These are phyloP conservation scores for Tillandsia leiboldiana DNA, from an alignment of 176 grass and related monocot genomes.

Conservation along the genomic window DNA sequence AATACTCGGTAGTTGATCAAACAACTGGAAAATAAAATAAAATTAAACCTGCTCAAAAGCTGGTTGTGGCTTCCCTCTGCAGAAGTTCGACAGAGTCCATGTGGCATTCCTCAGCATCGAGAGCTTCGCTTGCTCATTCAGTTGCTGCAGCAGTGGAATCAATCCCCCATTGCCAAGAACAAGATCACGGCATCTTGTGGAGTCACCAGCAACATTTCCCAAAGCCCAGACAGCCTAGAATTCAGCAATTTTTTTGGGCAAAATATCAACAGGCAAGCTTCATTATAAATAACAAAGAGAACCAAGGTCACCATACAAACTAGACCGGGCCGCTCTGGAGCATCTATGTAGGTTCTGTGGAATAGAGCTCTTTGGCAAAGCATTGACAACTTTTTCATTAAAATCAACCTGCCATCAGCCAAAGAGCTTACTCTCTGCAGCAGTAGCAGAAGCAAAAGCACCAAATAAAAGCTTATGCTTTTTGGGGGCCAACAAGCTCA, in stretches of 20 bases:
- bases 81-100: constrained; percentile 99
- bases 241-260: background rate
- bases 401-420: too few relatives aligned
- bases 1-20: too few relatives aligned
- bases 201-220: constrained; percentile 96
- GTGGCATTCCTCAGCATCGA: constrained; percentile 99
- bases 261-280: background rate
- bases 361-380: too few relatives aligned
- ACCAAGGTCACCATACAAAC: too few relatives aligned
- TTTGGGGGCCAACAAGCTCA: too few relatives aligned
- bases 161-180: constrained; percentile 74
- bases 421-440: too few relatives aligned
- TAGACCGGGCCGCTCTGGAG: too few relatives aligned
- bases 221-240: constrained; percentile 88
- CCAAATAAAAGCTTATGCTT: too few relatives aligned
- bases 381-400: too few relatives aligned
- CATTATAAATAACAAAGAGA: too few relatives aligned
- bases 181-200: constrained; percentile 88
- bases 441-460: background rate
- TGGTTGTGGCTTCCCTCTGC: constrained; percentile 96
- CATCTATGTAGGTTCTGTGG: too few relatives aligned
- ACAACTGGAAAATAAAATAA: background rate
- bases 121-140: constrained; percentile 90
- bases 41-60: constrained; percentile 79
- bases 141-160: constrained; percentile 68